Evolutionary conservation across 306 rosid genomes (phyloP).

Genomic region (Castanopsis chinensis): DNA sequence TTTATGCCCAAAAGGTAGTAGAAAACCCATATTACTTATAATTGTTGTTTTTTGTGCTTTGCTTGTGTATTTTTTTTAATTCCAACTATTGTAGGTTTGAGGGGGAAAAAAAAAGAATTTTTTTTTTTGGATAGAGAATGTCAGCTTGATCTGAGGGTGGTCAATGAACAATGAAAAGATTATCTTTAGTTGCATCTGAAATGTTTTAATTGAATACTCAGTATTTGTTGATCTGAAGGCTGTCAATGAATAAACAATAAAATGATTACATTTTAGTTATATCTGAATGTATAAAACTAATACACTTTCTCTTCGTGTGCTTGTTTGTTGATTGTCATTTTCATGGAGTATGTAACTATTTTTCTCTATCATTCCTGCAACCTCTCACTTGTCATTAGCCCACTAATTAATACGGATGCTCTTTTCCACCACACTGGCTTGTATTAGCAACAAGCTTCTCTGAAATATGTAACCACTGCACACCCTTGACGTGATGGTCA

Average conservation of each 20-base stretch:
- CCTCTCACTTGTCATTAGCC: background rate
- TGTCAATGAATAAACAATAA: background rate
- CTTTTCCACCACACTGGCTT: background rate
- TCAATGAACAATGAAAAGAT: background rate
- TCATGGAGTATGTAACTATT: background rate
- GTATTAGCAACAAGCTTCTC: background rate
- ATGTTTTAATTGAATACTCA: background rate
- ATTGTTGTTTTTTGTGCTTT: background rate
- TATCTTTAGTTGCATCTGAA: background rate
- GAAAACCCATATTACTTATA: background rate
- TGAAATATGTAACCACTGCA: too few relatives aligned
- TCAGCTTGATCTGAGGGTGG: background rate
- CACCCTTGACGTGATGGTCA: rapidly evolving
- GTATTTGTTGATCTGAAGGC: background rate
- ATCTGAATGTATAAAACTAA: background rate
- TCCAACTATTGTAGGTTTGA: background rate
- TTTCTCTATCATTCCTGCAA: background rate
- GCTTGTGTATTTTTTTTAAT: background rate
- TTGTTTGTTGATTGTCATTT: background rate
- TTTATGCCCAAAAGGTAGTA: background rate
- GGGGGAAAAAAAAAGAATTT: too few relatives aligned
- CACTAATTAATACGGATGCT: background rate
- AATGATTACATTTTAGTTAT: background rate
- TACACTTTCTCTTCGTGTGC: background rate
- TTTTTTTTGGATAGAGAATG: background rate